Conservation (phyloP, 208 protist species). For the Acanthamoeba healyi region DNA sequence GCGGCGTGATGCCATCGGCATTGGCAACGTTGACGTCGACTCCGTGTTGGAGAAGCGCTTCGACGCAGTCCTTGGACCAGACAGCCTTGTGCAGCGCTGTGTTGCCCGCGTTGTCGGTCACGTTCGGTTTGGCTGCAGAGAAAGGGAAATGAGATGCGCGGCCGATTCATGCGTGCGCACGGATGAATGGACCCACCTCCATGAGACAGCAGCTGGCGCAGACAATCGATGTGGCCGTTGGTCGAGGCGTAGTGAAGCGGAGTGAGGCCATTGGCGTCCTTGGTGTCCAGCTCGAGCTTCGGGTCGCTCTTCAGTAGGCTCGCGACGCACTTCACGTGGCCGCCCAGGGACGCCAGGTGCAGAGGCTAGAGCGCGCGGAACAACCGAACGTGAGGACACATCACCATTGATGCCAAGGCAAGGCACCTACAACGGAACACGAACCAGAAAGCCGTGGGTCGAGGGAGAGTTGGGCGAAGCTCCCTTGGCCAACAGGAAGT, state of each 20-base stretch:
- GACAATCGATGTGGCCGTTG: background rate
- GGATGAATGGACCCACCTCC: background rate
- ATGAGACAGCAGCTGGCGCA: background rate
- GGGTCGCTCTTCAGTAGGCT: background rate
- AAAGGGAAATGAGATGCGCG: background rate
- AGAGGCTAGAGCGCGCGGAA: background rate
- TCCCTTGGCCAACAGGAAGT: slow-evolving; percentile 23
- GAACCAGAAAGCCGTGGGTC: background rate
- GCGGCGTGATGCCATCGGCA: background rate
- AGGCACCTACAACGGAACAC: no score
- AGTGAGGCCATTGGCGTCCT: slow-evolving; percentile 3
- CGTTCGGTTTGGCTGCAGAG: background rate
- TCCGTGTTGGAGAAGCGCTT: background rate
- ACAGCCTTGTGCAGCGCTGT: slow-evolving; percentile 27
- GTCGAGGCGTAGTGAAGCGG: slow-evolving; percentile 8
- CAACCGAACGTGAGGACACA: no score
- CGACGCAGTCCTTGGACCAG: background rate
- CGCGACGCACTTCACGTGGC: background rate
- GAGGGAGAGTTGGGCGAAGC: slow-evolving; percentile 28
- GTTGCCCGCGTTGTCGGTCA: background rate
- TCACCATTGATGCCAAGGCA: no score
- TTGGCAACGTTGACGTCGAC: background rate
- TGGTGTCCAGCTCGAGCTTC: background rate
- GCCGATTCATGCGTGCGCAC: no score
- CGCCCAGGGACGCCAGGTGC: background rate